phyloP scores from a whole-genome alignment of 1,139 yeast genomes.

The Pichia sp. region DNA sequence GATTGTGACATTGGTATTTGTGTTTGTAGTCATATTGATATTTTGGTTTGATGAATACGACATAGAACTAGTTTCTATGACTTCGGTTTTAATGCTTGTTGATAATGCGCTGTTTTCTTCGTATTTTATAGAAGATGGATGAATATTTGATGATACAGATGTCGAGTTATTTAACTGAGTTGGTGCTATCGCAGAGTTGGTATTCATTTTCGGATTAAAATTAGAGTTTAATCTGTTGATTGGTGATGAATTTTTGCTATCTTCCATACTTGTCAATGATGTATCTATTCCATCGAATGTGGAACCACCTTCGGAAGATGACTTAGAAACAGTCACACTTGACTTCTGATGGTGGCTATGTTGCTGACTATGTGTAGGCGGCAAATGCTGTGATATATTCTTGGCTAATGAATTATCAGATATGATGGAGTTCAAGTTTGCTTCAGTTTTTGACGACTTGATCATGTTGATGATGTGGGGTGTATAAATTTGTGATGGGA shows the following conservation, averaged over 20 bases:
- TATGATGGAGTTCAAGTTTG: neutral
- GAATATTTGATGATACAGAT: neutral
- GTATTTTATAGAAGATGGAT: neutral
- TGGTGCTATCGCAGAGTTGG: neutral
- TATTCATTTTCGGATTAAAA: neutral
- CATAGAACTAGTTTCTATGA: neutral
- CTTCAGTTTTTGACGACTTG: neutral
- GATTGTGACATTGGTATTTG: neutral
- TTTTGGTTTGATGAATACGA: neutral
- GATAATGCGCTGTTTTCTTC: constrained; percentile 2
- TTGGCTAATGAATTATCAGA: neutral
- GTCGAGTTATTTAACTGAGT: neutral
- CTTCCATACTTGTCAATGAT: constrained; percentile 15
- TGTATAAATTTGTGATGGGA: no score
- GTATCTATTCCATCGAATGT: constrained; percentile 13
- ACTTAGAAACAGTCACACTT: constrained; percentile 10
- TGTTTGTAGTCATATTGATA: neutral
- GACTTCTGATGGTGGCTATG: constrained; percentile 1
- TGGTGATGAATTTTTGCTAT: constrained; percentile 6
- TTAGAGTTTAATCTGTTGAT: neutral
- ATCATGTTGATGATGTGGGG: neutral
- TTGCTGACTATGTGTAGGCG: neutral
- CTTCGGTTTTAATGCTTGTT: neutral
- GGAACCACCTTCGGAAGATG: constrained; percentile 18
- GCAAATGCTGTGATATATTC: neutral